Base-by-base conservation (phyloP, 257 asterid species). In the Voacanga thouarsii region DNA sequence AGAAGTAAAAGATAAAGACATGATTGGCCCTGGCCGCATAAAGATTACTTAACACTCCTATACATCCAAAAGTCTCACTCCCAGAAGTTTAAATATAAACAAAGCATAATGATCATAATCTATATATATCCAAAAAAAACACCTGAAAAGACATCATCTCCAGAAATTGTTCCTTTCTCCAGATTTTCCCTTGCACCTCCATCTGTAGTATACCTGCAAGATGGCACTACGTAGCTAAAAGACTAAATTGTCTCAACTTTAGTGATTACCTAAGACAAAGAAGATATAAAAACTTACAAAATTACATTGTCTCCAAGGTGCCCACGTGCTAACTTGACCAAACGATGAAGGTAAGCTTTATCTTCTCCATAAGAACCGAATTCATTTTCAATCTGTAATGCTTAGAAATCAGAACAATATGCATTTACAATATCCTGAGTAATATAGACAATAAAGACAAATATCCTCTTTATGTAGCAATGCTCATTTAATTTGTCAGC, bases 321-420 rank as follows among this genome's bases (percentile, higher is more conserved):
- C 57, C 55, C 77, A 75, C 96, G 84, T 75, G 99, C 96, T 83
- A 93, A 85, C 78, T 84, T 82, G 86, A 90, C 97, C 92, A 95
- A 82, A 86, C 86, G 89, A 86, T 88, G 96, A 75, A 95, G 89
- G 92, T 95, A 95, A 33, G 89, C 90, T 88, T 89, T 89, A 86
- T 95, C 99, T 75, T 88, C 89, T 33, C 98, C 98, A 59, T 87
- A 93, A 47, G 99, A 95, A 85, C 99, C 99, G 84, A 86, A 95
- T 88, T 95, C 99, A 81, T 95, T 95, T 86, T 95, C 99, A 80
- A 95, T 89, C 99, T 95, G 94, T 82, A 78, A 81, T 76, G 76
- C 59, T 73, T 76, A 28, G 70, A 80, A 64, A 63, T 86, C 83
- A 81, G 86, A 77, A 79, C 71, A 78, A 77, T 57, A 74, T 68